Evolutionary conservation across 2,329 filamentous ascomycete genomes (phyloP).

Genomic region (Stachybotrys echinatus): DNA sequence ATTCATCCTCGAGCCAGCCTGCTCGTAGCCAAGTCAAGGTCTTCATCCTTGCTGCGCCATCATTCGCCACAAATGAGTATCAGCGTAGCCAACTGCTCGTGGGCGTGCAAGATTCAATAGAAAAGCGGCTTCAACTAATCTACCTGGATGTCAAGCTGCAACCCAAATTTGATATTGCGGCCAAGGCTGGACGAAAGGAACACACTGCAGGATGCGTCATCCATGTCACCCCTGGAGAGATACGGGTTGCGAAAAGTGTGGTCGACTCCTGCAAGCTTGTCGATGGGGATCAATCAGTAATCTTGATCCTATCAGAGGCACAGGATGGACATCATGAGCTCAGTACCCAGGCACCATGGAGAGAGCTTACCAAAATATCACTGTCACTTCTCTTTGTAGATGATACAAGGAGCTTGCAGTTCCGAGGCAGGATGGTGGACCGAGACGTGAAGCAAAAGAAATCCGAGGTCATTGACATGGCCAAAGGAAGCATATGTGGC

Average conservation of each 20-base stretch:
- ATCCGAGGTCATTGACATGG: conserved; percentile 39
- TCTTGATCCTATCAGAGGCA: conserved; percentile 64
- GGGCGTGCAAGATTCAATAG: conserved; percentile 64
- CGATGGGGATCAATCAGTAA: conserved; percentile 62
- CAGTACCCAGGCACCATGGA: conserved; percentile 72
- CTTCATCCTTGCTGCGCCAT: conserved; percentile 60
- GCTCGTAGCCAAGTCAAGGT: conserved; percentile 54
- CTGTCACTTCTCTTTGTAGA: conserved; percentile 56
- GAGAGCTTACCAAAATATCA: conserved; percentile 60
- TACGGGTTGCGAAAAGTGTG: conserved; percentile 59
- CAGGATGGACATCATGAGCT: conserved; percentile 59
- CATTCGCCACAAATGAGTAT: conserved; percentile 47
- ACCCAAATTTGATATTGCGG: conserved; percentile 20
- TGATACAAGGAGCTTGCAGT: conserved; percentile 55
- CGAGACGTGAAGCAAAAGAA: conserved; percentile 45
- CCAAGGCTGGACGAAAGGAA: conserved; percentile 14
- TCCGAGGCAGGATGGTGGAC: conserved; percentile 44
- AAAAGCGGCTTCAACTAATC: conserved; percentile 63
- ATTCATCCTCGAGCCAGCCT: conserved; percentile 49
- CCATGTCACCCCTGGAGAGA: conserved; percentile 35
- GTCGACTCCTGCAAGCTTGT: conserved; percentile 67
- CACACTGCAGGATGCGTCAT: conserved; percentile 13
- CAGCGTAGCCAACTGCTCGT: conserved; percentile 54
- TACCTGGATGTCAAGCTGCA: conserved; percentile 52
- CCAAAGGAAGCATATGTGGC: conserved; percentile 42